phyloP scores from a whole-genome alignment of 805 yeast species.

The Kodamaea kaohsiungensis region DNA sequence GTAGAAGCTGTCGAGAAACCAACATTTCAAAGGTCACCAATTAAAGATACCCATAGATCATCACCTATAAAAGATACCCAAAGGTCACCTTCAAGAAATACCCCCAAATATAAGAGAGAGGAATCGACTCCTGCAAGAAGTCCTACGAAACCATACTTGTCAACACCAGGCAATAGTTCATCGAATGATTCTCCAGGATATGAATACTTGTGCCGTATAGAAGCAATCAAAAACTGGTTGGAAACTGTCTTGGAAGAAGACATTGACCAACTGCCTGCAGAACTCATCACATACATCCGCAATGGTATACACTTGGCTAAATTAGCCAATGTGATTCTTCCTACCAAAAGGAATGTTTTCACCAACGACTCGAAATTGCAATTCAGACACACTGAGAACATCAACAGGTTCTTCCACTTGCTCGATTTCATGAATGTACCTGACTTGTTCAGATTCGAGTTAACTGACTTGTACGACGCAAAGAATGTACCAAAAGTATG shows the following conservation, averaged over 20 bases:
- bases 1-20: not conserved
- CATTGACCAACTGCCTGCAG: slow-evolving; percentile 54
- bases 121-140: slow-evolving; percentile 2
- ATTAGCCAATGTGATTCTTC: slow-evolving; percentile 69
- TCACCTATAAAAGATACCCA: not conserved
- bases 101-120: not conserved
- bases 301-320: slow-evolving; percentile 88
- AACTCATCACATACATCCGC: slow-evolving; percentile 65
- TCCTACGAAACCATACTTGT: slow-evolving; percentile 20
- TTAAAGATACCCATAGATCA: not conserved
- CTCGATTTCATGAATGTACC: slow-evolving; percentile 75
- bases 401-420: slow-evolving; percentile 75
- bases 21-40: not conserved
- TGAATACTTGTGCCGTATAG: slow-evolving; percentile 78
- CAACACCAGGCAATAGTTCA: slow-evolving; percentile 31
- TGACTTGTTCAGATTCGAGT: slow-evolving; percentile 83
- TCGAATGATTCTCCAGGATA: slow-evolving; percentile 47
- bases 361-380: slow-evolving; percentile 61
- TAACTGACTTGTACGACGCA: slow-evolving; percentile 89
- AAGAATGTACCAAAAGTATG: slow-evolving; percentile 92
- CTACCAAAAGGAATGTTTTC: slow-evolving; percentile 57
- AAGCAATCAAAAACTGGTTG: slow-evolving; percentile 82
- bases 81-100: not conserved
- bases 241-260: slow-evolving; percentile 59
- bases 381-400: slow-evolving; percentile 91